A percentile compares a stretch with the other conserved stretches of the same genome.
phyloP scores from a whole-genome alignment of 192 early-diverging fungal genomes.

The Chytriomyces sp. region DNA sequence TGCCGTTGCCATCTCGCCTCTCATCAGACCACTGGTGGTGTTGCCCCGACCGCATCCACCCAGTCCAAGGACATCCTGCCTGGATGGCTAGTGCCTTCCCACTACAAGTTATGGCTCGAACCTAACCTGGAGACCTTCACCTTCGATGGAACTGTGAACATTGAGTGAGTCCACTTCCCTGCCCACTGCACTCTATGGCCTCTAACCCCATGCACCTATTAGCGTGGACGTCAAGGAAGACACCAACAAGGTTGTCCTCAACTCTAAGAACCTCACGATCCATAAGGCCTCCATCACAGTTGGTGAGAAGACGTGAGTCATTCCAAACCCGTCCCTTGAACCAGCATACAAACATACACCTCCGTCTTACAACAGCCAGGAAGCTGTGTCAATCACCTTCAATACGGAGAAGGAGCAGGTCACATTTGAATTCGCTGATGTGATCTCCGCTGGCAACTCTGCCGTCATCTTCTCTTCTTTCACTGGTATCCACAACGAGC shows the following conservation, averaged over 20 bases:
- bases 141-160: slow-evolving; percentile 76
- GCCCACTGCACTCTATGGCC: not conserved
- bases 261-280: slow-evolving; percentile 13
- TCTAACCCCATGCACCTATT: not conserved
- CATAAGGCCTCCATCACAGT: slow-evolving; percentile 2
- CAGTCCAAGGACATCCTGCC: slow-evolving; percentile 66
- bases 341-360: not conserved
- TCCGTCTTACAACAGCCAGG: slow-evolving; percentile 28
- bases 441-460: slow-evolving; percentile 45
- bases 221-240: slow-evolving; percentile 1
- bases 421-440: slow-evolving; percentile 51
- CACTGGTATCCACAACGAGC: slow-evolving; percentile 64
- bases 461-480: slow-evolving; percentile 52
- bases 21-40: not conserved
- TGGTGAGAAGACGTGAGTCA: not conserved
- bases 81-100: slow-evolving; percentile 71
- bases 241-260: slow-evolving; percentile 10
- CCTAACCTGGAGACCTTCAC: slow-evolving; percentile 77
- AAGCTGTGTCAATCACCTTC: slow-evolving; percentile 45
- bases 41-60: not conserved
- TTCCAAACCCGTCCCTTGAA: not conserved
- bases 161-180: slow-evolving; percentile 60
- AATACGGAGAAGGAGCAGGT: slow-evolving; percentile 48
- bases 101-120: slow-evolving; percentile 76
- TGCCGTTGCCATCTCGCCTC: slow-evolving; percentile 20